Conservation (phyloP, 1,284 basidiomycete species). For the Albatrellus sp. region DNA sequence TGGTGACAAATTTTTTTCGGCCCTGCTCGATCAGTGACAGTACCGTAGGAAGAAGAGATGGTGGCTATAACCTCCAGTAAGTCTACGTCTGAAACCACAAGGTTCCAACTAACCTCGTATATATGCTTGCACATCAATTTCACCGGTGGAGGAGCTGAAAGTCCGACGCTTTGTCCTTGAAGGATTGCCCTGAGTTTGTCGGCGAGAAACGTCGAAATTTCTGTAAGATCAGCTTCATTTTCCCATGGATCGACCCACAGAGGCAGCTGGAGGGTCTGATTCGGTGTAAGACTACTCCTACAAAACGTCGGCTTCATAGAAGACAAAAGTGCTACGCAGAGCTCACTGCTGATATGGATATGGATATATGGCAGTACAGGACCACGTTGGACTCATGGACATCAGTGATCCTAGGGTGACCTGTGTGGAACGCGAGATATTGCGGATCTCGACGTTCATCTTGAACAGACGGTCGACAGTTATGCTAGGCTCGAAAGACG, state of each 20-base stretch:
- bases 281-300: conserved; percentile 34
- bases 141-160: conserved; percentile 39
- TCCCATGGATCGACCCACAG: conserved; percentile 31
- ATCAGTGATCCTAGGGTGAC: conserved; percentile 45
- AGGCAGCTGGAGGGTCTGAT: conserved; percentile 35
- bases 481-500: conserved; percentile 35
- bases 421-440: conserved; percentile 27
- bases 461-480: conserved; percentile 37
- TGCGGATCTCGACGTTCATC: conserved; percentile 47
- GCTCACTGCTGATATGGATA: conserved; percentile 29
- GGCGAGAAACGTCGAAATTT: conserved; percentile 38
- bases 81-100: neutral
- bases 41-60: conserved; percentile 19
- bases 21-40: conserved; percentile 37
- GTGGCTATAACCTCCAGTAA: conserved; percentile 10
- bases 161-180: conserved; percentile 30
- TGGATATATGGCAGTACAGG: conserved; percentile 26
- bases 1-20: conserved; percentile 30
- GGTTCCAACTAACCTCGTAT: conserved; percentile 27
- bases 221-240: conserved; percentile 23
- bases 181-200: conserved; percentile 40
- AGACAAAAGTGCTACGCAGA: neutral
- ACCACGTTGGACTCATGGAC: conserved; percentile 56
- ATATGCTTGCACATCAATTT: conserved; percentile 39
- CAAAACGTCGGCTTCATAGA: conserved; percentile 1